These are phyloP conservation scores for Hygrocybe punicea DNA, from an alignment of 768 basidiomycete genomes.

Conservation along the genomic window DNA sequence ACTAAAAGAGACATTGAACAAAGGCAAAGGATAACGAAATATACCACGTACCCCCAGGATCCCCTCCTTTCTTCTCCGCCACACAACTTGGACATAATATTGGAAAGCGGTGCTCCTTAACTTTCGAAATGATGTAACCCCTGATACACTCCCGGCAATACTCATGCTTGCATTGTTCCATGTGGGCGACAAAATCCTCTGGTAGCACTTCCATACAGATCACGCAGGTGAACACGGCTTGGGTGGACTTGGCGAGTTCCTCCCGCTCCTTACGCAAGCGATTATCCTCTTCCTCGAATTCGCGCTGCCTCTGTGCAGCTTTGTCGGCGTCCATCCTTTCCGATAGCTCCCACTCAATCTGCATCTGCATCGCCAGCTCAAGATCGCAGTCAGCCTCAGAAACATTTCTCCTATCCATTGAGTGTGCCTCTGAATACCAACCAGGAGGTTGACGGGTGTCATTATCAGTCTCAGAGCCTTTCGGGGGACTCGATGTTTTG, in stretches of 20 bases:
- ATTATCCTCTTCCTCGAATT: slow-evolving; percentile 42
- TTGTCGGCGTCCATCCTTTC: slow-evolving; percentile 15
- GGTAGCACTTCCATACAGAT: slow-evolving; percentile 46
- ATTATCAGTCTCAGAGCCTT: too few relatives aligned
- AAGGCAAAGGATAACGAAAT: not conserved
- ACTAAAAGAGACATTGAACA: slow-evolving; percentile 22
- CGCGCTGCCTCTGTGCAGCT: slow-evolving; percentile 33
- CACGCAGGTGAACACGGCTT: slow-evolving; percentile 42
- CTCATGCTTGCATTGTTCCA: slow-evolving; percentile 36
- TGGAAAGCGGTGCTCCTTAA: slow-evolving; percentile 47
- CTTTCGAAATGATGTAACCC: slow-evolving; percentile 34
- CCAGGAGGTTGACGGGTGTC: too few relatives aligned
- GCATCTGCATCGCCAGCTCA: slow-evolving; percentile 15
- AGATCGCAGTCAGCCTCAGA: slow-evolving; percentile 8
- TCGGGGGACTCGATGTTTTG: too few relatives aligned
- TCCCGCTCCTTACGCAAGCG: slow-evolving; percentile 35
- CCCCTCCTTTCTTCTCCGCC: slow-evolving; percentile 11
- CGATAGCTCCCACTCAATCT: slow-evolving; percentile 11
- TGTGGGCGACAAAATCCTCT: slow-evolving; percentile 43
- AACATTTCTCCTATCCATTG: too few relatives aligned
- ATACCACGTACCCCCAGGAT: slow-evolving; percentile 2
- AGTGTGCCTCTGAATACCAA: too few relatives aligned
- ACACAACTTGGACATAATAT: slow-evolving; percentile 51
- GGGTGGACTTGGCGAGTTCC: slow-evolving; percentile 28
- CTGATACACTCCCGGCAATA: slow-evolving; percentile 48